Evolutionary conservation across 495 filamentous ascomycete genomes (phyloP).

Genomic region (Cenococcum geophilum): DNA sequence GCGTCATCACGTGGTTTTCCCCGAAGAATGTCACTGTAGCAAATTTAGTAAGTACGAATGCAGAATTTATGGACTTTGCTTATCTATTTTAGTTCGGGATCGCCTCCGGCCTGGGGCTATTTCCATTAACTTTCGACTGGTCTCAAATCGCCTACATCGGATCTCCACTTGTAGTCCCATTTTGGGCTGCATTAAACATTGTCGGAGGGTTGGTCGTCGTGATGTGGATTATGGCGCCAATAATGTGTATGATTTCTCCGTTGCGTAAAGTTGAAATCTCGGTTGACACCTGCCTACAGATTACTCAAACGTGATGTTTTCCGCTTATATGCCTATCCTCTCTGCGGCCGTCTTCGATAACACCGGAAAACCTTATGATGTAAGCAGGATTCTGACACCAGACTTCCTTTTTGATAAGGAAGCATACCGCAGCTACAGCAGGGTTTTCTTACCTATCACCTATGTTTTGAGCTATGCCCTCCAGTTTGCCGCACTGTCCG

Average conservation of each 20-base stretch:
- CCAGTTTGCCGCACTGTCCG: constrained; percentile 71
- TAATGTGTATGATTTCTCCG: constrained; percentile 51
- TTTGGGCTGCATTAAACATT: constrained; percentile 88
- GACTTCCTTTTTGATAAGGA: constrained; percentile 65
- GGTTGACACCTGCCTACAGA: constrained; percentile 34
- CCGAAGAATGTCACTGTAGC: constrained; percentile 70
- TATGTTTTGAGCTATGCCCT: constrained; percentile 54
- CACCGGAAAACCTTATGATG: constrained; percentile 67
- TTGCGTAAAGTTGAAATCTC: not conserved
- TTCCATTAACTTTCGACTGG: constrained; percentile 90
- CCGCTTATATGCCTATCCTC: constrained; percentile 74
- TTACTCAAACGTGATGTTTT: constrained; percentile 70
- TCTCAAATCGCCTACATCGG: constrained; percentile 87
- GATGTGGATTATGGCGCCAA: constrained; percentile 83
- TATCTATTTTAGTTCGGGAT: constrained; percentile 56
- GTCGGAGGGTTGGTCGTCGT: constrained; percentile 76
- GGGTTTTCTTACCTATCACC: constrained; percentile 74
- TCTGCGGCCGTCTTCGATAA: constrained; percentile 76
- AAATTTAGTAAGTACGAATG: constrained; percentile 49
- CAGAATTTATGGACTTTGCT: not conserved
- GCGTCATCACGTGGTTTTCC: constrained; percentile 83
- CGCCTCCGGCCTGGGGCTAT: constrained; percentile 76
- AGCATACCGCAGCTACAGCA: constrained; percentile 68
- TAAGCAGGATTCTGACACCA: constrained; percentile 62
- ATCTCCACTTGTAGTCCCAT: constrained; percentile 78